Percentiles rank a stretch among this genome's conserved stretches.
phyloP scores from a whole-genome alignment of 2,329 filamentous ascomycete genomes.

The Ceratocystis cubensis region DNA sequence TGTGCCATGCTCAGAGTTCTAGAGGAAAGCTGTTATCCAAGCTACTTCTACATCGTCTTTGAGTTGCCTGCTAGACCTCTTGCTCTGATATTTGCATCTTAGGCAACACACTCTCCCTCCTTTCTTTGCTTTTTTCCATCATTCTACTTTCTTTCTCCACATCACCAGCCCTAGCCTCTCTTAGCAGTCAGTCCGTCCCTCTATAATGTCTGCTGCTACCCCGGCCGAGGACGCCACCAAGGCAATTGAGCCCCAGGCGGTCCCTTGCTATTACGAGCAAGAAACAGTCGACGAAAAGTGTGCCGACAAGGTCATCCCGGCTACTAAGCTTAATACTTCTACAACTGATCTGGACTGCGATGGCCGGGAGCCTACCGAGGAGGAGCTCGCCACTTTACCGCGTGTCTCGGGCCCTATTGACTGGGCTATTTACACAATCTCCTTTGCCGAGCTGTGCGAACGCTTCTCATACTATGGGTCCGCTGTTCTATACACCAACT shows the following conservation, averaged over 20 bases:
- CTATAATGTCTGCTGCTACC: neutral
- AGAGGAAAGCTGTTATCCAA: neutral
- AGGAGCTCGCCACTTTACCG: constrained; percentile 48
- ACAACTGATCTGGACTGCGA: constrained; percentile 23
- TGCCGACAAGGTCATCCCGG: constrained; percentile 19
- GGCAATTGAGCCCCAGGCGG: constrained; percentile 4
- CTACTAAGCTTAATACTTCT: neutral
- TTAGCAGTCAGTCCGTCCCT: neutral
- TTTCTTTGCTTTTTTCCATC: neutral
- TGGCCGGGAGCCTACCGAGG: constrained; percentile 42
- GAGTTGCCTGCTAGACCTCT: too few relatives aligned
- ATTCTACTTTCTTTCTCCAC: neutral
- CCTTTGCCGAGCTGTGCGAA: constrained; percentile 62
- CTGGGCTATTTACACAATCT: constrained; percentile 55
- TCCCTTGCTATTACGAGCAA: neutral
- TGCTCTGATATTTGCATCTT: neutral
- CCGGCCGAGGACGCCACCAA: constrained; percentile 1
- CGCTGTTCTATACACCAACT: constrained; percentile 55
- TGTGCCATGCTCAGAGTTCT: neutral
- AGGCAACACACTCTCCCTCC: neutral
- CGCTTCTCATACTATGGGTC: constrained; percentile 69
- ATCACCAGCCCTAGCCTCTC: neutral
- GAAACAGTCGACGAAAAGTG: constrained; percentile 10
- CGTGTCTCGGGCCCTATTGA: constrained; percentile 53
- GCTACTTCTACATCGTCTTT: neutral